Conservation (phyloP, 2,329 filamentous ascomycete genomes). For the Alternaria arbusti region DNA sequence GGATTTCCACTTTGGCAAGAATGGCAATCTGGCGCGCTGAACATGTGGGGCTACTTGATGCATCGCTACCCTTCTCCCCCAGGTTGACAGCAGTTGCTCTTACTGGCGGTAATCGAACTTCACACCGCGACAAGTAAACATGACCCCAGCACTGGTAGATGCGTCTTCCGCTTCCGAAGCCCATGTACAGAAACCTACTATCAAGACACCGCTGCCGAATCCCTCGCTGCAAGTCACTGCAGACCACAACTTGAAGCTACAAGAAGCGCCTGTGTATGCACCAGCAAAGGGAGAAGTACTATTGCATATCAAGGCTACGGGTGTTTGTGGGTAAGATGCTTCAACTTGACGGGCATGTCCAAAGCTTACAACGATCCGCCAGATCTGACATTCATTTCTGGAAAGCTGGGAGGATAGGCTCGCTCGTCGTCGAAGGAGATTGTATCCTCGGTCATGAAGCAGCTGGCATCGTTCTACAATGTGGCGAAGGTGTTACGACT, state of each 20-base stretch:
- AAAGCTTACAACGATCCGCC: background rate
- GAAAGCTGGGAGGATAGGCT: slow-evolving; percentile 69
- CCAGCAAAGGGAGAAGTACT: slow-evolving; percentile 63
- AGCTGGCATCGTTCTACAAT: slow-evolving; percentile 64
- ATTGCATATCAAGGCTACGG: slow-evolving; percentile 67
- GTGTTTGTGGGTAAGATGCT: slow-evolving; percentile 64
- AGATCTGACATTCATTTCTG: slow-evolving; percentile 74
- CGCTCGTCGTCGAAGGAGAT: slow-evolving; percentile 66
- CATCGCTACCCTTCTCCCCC: rapidly evolving
- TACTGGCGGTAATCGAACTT: background rate
- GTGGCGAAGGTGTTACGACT: slow-evolving; percentile 61
- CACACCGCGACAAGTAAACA: slow-evolving; percentile 7
- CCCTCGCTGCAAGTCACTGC: slow-evolving; percentile 66
- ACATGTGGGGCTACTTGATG: background rate
- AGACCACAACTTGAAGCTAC: slow-evolving; percentile 64
- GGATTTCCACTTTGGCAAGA: background rate
- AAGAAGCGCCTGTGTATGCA: slow-evolving; percentile 63
- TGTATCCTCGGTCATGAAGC: slow-evolving; percentile 72
- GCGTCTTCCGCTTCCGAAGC: slow-evolving; percentile 5
- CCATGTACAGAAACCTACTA: slow-evolving; percentile 4
- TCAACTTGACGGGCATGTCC: background rate
- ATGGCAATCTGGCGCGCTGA: background rate
- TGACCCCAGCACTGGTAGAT: background rate
- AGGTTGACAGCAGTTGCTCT: background rate
- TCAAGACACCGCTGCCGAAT: slow-evolving; percentile 51